Conservation (phyloP, 169 alveolate species). For the Plasmodium malariae region DNA sequence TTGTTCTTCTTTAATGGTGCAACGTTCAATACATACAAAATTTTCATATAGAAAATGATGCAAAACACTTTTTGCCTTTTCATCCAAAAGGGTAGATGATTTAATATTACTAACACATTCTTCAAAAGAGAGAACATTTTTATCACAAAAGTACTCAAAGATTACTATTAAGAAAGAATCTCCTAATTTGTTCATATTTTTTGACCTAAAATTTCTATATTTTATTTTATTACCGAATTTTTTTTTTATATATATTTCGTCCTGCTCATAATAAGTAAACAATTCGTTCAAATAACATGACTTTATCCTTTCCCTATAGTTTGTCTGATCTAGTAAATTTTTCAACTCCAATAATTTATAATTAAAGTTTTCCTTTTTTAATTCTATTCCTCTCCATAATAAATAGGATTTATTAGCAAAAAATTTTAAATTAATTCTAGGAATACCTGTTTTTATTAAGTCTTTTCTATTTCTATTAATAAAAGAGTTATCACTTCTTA, state of each 20-base stretch:
- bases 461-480: background rate
- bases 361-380: constrained; percentile 26
- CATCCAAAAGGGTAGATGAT: constrained; percentile 22
- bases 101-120: constrained; percentile 22
- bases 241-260: constrained; percentile 24
- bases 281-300: constrained; percentile 21
- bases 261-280: constrained; percentile 8
- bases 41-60: constrained; percentile 44
- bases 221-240: background rate
- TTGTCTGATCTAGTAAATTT: background rate
- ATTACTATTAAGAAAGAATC: constrained; percentile 2
- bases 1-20: constrained; percentile 15
- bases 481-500: constrained; percentile 13
- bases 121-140: constrained; percentile 30
- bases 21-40: constrained; percentile 22
- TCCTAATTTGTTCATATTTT: background rate
- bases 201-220: constrained; percentile 19
- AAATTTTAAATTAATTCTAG: constrained; percentile 20
- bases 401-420: constrained; percentile 44
- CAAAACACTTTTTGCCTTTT: constrained; percentile 31
- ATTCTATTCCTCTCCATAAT: constrained; percentile 50
- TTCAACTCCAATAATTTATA: constrained; percentile 22
- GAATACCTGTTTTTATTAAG: background rate
- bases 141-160: constrained; percentile 22
- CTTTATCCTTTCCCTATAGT: constrained; percentile 27